Percentiles rank a stretch among this genome's conserved stretches.
Evolutionary conservation across 257 asterid species (phyloP).

Genomic region (Solanum pennellii): DNA sequence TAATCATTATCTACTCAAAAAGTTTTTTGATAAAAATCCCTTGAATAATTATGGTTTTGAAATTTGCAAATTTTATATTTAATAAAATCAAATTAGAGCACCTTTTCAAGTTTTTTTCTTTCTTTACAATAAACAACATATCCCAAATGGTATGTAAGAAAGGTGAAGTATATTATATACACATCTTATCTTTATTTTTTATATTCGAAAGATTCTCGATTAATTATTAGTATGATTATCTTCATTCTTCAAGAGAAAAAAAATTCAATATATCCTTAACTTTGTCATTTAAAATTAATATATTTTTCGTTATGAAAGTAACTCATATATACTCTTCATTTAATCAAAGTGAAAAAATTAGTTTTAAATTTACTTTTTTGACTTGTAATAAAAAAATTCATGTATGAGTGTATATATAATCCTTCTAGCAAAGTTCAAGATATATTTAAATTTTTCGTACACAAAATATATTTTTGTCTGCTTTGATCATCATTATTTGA

Average conservation of each 20-base stretch:
- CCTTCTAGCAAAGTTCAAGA: neutral
- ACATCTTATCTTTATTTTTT: neutral
- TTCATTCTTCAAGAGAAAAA: too few relatives aligned
- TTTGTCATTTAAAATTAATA: too few relatives aligned
- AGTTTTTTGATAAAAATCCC: neutral
- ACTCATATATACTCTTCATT: too few relatives aligned
- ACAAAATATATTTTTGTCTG: too few relatives aligned
- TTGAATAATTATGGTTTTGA: neutral
- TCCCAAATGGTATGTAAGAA: neutral
- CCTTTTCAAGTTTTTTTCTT: neutral
- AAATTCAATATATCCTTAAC: fast-evolving
- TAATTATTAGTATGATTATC: neutral
- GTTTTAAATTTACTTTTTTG: too few relatives aligned
- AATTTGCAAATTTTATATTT: neutral
- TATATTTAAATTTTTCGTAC: neutral
- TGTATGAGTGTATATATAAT: too few relatives aligned
- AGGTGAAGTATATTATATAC: neutral
- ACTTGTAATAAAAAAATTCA: neutral
- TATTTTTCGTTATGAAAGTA: neutral
- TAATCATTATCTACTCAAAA: neutral
- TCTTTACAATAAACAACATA: neutral
- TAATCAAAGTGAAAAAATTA: neutral
- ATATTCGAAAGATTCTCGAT: too few relatives aligned
- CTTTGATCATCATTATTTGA: neutral
- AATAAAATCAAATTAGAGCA: neutral